These are phyloP conservation scores for Zygoascus hellenicus DNA, from an alignment of 1,139 yeast species.

Conservation along the genomic window DNA sequence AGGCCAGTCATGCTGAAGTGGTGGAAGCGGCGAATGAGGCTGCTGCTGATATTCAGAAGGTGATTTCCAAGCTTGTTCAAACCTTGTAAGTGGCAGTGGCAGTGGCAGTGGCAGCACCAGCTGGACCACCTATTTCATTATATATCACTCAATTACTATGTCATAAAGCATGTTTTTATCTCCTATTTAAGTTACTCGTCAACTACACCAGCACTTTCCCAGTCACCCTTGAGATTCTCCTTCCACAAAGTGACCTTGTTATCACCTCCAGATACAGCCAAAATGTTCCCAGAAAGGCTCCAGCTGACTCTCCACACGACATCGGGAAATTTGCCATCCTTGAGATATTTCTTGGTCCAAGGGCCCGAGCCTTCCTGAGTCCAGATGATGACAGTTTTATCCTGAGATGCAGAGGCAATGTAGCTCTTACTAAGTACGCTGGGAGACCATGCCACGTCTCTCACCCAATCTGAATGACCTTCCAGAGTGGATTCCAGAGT, in stretches of 20 bases:
- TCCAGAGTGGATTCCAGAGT: conserved; percentile 69
- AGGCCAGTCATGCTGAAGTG: conserved; percentile 88
- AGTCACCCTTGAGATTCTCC: conserved; percentile 85
- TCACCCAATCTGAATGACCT: conserved; percentile 97
- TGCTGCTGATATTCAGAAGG: conserved; percentile 66
- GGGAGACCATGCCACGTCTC: conserved; percentile 98
- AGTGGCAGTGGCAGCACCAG: background rate
- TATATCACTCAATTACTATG: too few species aligned
- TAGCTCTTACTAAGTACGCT: conserved; percentile 79
- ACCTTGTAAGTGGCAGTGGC: background rate
- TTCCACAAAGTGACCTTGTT: conserved; percentile 95
- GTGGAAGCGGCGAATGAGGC: conserved; percentile 77
- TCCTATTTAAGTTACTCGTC: conserved; percentile 47
- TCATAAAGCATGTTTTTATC: background rate
- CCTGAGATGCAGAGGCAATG: conserved; percentile 98
- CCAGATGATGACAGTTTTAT: conserved; percentile 92
- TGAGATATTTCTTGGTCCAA: conserved; percentile 72
- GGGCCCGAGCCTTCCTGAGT: conserved; percentile 63
- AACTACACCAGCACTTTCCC: conserved; percentile 96
- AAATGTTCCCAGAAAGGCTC: conserved; percentile 91
- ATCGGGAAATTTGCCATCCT: conserved; percentile 83
- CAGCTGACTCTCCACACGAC: conserved; percentile 98
- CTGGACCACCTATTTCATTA: too few species aligned
- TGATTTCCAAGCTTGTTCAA: conserved; percentile 53
- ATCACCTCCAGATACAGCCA: conserved; percentile 96